Base-by-base conservation (phyloP, 768 basidiomycete species). In the Myochromella boudieri region DNA sequence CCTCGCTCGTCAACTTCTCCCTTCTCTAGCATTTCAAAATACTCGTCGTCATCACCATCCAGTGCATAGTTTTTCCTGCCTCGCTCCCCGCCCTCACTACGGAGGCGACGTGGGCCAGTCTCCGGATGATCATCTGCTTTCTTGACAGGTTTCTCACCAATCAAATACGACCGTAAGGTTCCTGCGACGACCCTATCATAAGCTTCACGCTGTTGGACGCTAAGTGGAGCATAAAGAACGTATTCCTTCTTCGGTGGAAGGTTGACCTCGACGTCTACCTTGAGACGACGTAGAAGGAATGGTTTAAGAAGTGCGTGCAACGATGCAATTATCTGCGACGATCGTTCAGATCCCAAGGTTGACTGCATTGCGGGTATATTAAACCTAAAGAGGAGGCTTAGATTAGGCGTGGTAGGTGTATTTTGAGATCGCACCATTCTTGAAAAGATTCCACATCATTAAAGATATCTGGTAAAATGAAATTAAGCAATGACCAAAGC, bases 231-330 rank as follows among this genome's bases (percentile, higher is more conserved):
- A 50, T 95, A 95, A 0, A 98, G 76, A 2, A 97, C 82, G 57
- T 99, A 99, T 65, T 94, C 91, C 64, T 94, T 94, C 69, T 92
- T 93, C 2, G 89, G 89, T 0, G 97, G 97, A 3, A 98, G 70
- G 20, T 77, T 69, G 45, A 78, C 76, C 49, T 80, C 76, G 7
- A 98, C 95, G 55, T 99, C 97, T 5, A 72, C 82, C 65, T 98
- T 98, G 46, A 97, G 75, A 9, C 97, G 82, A 9, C 97, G 83
- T 0, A 98, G 76, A 22, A 98, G 78, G 76, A 98, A 99, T 1
- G 97, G 97, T 56, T 94, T 93, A 39, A 99, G 80, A 58, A 99
- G 95, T 2, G 82, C 80, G 62, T 97, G 94, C 0, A 97, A 78
- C 0, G 87, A 79, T 22, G 80, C 74, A 49, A 97, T 86, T 55